These are phyloP conservation scores for Diplodia seriata DNA, from an alignment of 2,329 filamentous ascomycete genomes.

Conservation along the genomic window DNA sequence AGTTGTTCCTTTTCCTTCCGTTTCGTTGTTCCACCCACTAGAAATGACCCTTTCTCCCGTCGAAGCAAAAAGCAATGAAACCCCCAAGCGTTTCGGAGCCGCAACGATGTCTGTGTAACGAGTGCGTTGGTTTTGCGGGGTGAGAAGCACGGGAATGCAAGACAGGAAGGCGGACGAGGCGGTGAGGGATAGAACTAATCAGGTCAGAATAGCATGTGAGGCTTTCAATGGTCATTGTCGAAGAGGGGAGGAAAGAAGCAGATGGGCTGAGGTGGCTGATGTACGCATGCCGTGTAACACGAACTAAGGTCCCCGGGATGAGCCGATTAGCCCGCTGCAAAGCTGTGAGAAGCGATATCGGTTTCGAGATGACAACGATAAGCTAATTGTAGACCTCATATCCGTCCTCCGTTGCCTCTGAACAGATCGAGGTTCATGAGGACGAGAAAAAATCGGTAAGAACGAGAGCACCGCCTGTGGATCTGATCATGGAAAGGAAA, in stretches of 20 bases:
- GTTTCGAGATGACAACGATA: neutral
- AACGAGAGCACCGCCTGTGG: neutral
- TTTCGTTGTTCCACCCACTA: neutral
- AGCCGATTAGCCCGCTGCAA: neutral
- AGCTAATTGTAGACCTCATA: neutral
- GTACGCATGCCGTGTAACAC: neutral
- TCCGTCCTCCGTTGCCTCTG: neutral
- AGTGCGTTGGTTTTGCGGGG: neutral
- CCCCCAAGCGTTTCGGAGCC: neutral
- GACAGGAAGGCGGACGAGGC: neutral
- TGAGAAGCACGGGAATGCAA: neutral
- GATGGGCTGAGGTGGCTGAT: slow-evolving; percentile 1
- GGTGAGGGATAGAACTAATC: neutral
- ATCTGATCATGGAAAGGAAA: neutral
- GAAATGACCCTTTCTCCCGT: neutral
- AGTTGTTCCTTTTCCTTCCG: neutral
- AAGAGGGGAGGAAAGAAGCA: neutral
- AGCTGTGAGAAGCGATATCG: neutral
- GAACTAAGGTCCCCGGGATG: neutral
- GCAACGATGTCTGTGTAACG: neutral
- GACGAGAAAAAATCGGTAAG: neutral
- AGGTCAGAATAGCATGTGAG: slow-evolving; percentile 1
- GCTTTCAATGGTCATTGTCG: neutral
- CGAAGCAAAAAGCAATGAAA: neutral
- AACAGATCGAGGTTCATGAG: neutral